Base-by-base conservation (phyloP, 306 rosid genomes). In the Trifolium fragiferum region DNA sequence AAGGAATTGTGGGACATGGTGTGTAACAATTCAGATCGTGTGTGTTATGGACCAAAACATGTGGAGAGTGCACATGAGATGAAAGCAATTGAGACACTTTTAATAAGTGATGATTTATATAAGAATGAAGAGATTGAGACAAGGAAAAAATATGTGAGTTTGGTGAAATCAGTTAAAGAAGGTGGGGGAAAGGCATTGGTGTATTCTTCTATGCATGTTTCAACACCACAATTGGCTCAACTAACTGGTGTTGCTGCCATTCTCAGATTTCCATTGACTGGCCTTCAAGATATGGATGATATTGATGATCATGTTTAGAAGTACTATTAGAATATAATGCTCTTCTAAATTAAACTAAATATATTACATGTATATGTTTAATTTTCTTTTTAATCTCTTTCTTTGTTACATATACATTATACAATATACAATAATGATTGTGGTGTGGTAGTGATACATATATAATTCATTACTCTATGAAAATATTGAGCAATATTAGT, bases 181-280 rank as follows among this genome's bases (percentile, higher is more conserved):
- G 53, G n/a, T 18, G 87, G 87, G 0, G 87, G 84, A 25, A 84
- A 76, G 61, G 82, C 77, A 61, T 47, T 84, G 72, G 80, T 84
- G 2, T 84, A 72, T 54, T 53, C 84, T 2, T 47, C 87, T 2
- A 35, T 66, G 84, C 84, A 84, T 72, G 84, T 80, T 6, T 80
- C 79, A 0, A 73, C 84, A 2, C 41, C 77, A 15, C 82, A 73
- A 57, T 70, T 84, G 0, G 4, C 61, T 0, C 75, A 60, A 2
- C 63, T 84, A 8, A 67, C 84, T 0, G 87, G 87, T 25, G 70
- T 83, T 12, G 87, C 87, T 0, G 87, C 87, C 9, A 72, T 83
- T 72, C 87, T 84, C 0, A 68, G 87, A 66, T 84, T 84, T 84
- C 87, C 84, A 3, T 76, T 84, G 72, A 84, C 84, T 62, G 55